Evolutionary conservation across 139 green algal genomes (phyloP).

Genomic region (Parachlorella kessleri): DNA sequence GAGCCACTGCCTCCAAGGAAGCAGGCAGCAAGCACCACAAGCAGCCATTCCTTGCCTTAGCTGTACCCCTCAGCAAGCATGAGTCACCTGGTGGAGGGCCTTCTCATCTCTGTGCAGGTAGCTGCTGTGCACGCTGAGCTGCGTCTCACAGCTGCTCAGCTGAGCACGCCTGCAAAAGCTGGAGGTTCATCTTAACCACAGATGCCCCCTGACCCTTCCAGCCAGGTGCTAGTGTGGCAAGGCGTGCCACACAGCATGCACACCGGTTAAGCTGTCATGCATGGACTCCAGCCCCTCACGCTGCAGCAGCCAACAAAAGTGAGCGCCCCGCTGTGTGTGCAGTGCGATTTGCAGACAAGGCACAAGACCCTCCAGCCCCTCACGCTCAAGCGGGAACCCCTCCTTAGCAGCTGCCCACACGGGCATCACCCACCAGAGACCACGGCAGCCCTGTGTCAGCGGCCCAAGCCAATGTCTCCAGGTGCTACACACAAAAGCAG

Average conservation of each 20-base stretch:
- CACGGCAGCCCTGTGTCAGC: not conserved
- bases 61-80: not conserved
- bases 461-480: not conserved
- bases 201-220: not conserved
- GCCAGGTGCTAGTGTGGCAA: no score
- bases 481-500: not conserved
- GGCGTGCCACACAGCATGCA: no score
- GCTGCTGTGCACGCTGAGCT: not conserved
- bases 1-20: not conserved
- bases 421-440: no score
- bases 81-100: not conserved
- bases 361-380: no score
- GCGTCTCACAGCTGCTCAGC: not conserved
- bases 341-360: no score
- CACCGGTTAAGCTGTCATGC: not conserved
- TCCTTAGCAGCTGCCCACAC: no score
- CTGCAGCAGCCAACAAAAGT: not conserved
- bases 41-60: no score
- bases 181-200: not conserved
- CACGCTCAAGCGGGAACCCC: no score
- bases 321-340: not conserved
- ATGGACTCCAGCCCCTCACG: not conserved
- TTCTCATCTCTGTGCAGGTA: not conserved
- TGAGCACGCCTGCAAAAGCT: not conserved
- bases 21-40: no score